These are phyloP conservation scores for Aspergillus tanneri DNA, from an alignment of 2,329 filamentous ascomycete genomes.

Conservation along the genomic window DNA sequence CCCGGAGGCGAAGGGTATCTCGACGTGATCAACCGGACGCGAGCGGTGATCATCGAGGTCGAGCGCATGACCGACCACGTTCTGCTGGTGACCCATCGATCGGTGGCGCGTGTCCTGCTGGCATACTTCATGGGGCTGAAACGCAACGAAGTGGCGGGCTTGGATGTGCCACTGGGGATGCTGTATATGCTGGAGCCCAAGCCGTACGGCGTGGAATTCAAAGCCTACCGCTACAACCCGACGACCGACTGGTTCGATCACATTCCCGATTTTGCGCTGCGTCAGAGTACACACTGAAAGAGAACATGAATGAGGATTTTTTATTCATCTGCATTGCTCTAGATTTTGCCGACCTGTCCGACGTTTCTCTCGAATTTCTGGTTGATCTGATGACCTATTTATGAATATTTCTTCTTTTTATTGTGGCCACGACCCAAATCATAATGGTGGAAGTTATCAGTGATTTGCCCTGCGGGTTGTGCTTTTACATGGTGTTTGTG, in stretches of 20 bases:
- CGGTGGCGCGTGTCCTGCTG: conserved; percentile 85
- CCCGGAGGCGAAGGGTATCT: conserved; percentile 95
- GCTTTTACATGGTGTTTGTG: no score
- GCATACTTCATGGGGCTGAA: conserved; percentile 95
- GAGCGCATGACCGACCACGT: conserved; percentile 97
- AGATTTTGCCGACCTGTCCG: no score
- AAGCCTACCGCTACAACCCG: conserved; percentile 88
- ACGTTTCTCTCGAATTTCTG: no score
- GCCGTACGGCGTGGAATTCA: conserved; percentile 96
- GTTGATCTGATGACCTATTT: no score
- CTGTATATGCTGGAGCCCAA: conserved; percentile 95
- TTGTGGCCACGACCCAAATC: no score
- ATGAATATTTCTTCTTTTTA: no score
- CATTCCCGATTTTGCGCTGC: conserved; percentile 77
- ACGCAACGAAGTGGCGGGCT: conserved; percentile 85
- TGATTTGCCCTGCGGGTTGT: no score
- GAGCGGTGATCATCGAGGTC: conserved; percentile 93
- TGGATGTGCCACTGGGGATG: conserved; percentile 91
- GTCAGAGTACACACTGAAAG: conserved; percentile 33
- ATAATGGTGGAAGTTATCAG: no score
- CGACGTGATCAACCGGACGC: conserved; percentile 91
- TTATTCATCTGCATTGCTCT: not conserved
- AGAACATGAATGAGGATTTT: not conserved
- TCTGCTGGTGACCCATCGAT: conserved; percentile 87
- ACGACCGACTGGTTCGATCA: conserved; percentile 77